Base-by-base conservation (phyloP, 1,284 basidiomycete species). In the Rhodotorula sp. region DNA sequence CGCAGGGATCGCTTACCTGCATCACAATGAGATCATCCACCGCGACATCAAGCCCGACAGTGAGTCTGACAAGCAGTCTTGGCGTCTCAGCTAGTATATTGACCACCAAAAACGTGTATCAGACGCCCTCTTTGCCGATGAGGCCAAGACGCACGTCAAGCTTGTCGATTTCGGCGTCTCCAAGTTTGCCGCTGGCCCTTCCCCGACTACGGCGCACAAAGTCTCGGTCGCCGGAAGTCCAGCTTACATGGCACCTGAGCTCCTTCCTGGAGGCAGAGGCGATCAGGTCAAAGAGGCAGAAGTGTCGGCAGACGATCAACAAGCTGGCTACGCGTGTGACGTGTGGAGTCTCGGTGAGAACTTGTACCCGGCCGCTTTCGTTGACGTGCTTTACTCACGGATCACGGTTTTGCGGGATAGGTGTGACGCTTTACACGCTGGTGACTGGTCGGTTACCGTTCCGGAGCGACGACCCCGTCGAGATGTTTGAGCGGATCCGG, bases 401-500 rank as follows among this genome's bases (percentile, higher is more conserved):
- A 59, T 20, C 3, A 39, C n/a, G 0, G 14, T 21, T 18, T 21
- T 47, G 20, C 3, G 21, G 4, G 52, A 34, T 69, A 82, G 84
- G 85, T 39, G 85, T 86, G 3, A 86, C 85, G 1, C 79, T 87
- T 1, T 87, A 86, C 77, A 85, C 84, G 78, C 84, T 87, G 81
- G 79, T 85, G 1, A 81, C 82, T 0, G 86, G 85, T 0, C 79
- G 78, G 23, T 75, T 87, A 18, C 86, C 86, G 0, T 87, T 86
- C 75, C 81, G 83, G 66, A 81, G 81, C 20, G 75, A 80, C 12
- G 83, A 84, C 58, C 82, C 85, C 3, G 79, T 85, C 48, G 85
- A 85, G 43, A 80, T 87, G 58, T 85, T 84, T 76, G 79, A 83
- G 4, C 74, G 82, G 21, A 85, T 87, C 70, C 80, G 81, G 64